phyloP scores from a whole-genome alignment of 306 rosid genomes.

The Trifolium pratense region DNA sequence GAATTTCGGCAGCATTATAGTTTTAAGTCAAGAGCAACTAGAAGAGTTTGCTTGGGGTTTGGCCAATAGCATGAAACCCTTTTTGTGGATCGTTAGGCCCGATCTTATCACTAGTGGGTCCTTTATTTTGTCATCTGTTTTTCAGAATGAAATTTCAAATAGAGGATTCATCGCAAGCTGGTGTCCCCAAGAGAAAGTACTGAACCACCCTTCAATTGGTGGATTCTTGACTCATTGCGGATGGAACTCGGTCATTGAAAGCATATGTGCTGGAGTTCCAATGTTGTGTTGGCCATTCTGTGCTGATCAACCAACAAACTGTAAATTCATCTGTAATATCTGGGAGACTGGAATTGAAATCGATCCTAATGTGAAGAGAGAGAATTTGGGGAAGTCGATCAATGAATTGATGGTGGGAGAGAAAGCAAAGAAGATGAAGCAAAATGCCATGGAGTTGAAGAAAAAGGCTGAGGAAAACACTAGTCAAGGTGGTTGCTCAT shows the following conservation, averaged over 20 bases:
- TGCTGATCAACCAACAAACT: constrained; percentile 9
- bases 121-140: not conserved
- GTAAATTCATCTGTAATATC: constrained; percentile 24
- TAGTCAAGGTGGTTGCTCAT: not conserved
- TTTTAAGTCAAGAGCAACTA: not conserved
- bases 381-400: constrained; percentile 16
- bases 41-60: constrained; percentile 39
- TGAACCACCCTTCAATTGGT: constrained; percentile 40
- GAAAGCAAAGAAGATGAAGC: constrained; percentile 20
- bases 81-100: constrained; percentile 39
- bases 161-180: constrained; percentile 32
- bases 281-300: constrained; percentile 38
- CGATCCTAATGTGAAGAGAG: constrained; percentile 17
- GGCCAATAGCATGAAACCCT: constrained; percentile 36
- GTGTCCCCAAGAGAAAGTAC: constrained; percentile 37
- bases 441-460: constrained; percentile 27
- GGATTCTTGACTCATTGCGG: constrained; percentile 39
- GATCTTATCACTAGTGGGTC: constrained; percentile 31
- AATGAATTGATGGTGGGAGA: constrained; percentile 38
- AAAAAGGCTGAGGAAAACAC: constrained; percentile 20
- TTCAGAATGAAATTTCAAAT: constrained; percentile 26
- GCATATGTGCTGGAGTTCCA: constrained; percentile 32
- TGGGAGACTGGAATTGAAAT: constrained; percentile 31
- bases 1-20: constrained; percentile 23
- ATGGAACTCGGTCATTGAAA: constrained; percentile 36